phyloP scores from a whole-genome alignment of 192 early-diverging fungal species.

The Entomortierella beljakovae region DNA sequence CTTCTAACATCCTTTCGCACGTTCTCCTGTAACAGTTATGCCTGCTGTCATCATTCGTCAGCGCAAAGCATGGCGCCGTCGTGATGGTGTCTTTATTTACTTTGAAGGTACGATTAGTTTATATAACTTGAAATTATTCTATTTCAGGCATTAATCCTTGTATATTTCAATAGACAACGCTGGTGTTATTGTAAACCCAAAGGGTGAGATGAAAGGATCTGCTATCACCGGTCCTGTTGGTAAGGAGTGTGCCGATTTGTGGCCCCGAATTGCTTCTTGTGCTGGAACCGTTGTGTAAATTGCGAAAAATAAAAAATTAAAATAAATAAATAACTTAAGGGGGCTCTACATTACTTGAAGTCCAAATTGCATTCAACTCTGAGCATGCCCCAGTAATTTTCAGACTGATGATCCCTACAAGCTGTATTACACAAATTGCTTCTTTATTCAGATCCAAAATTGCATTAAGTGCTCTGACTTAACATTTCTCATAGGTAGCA shows the following conservation, averaged over 20 bases:
- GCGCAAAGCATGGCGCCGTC: constrained; percentile 99
- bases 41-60: constrained; percentile 99
- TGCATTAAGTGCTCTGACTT: not conserved
- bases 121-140: too few species aligned
- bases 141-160: not conserved
- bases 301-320: constrained; percentile 1
- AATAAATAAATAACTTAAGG: constrained; percentile 9
- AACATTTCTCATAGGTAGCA: not conserved
- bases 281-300: constrained; percentile 43
- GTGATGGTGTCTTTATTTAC: constrained; percentile 99
- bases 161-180: constrained; percentile 86
- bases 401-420: constrained; percentile 1
- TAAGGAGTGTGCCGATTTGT: constrained; percentile 99
- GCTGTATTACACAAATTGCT: not conserved
- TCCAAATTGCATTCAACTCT: too few species aligned
- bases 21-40: constrained; percentile 74
- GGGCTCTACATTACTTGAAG: too few species aligned
- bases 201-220: constrained; percentile 99
- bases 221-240: constrained; percentile 99
- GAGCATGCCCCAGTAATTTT: too few species aligned
- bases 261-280: constrained; percentile 87
- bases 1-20: not conserved
- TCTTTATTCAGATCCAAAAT: not conserved
- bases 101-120: constrained; percentile 83
- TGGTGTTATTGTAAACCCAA: constrained; percentile 99